These are phyloP conservation scores for Cystofilobasidium capitatum DNA, from an alignment of 768 basidiomycete species.

Conservation along the genomic window DNA sequence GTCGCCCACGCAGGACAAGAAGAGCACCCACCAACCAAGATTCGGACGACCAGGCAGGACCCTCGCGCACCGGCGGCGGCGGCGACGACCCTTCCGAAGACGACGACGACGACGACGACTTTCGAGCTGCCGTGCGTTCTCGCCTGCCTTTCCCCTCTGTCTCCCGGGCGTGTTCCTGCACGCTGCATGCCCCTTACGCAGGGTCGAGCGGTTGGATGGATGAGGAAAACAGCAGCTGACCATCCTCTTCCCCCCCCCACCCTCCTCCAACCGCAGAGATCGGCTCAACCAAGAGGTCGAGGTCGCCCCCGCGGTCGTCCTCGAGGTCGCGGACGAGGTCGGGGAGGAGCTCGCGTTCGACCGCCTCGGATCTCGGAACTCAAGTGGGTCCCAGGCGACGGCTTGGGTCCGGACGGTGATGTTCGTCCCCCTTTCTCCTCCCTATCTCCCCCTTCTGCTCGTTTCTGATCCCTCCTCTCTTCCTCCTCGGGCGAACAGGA, in stretches of 20 bases:
- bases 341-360: conserved; percentile 21
- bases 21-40: too few relatives aligned
- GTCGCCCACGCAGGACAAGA: too few relatives aligned
- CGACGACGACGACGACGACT: conserved; percentile 1
- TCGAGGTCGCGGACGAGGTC: conserved; percentile 21
- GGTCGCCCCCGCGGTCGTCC: conserved; percentile 24
- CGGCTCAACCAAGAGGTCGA: conserved; percentile 18
- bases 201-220: too few relatives aligned
- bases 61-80: not conserved
- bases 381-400: not conserved
- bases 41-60: too few relatives aligned
- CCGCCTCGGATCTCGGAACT: conserved; percentile 28
- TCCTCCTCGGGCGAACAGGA: not conserved
- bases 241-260: not conserved
- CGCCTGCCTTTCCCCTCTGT: not conserved
- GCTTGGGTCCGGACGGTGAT: not conserved
- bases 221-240: not conserved
- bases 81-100: not conserved
- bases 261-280: not conserved
- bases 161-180: conserved; percentile 23
- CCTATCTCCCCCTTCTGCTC: conserved; percentile 22
- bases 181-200: not conserved
- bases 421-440: not conserved
- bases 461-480: conserved; percentile 13
- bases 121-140: too few relatives aligned